These are phyloP conservation scores for Extremus antarcticus DNA, from an alignment of 495 filamentous ascomycete genomes.

Conservation along the genomic window DNA sequence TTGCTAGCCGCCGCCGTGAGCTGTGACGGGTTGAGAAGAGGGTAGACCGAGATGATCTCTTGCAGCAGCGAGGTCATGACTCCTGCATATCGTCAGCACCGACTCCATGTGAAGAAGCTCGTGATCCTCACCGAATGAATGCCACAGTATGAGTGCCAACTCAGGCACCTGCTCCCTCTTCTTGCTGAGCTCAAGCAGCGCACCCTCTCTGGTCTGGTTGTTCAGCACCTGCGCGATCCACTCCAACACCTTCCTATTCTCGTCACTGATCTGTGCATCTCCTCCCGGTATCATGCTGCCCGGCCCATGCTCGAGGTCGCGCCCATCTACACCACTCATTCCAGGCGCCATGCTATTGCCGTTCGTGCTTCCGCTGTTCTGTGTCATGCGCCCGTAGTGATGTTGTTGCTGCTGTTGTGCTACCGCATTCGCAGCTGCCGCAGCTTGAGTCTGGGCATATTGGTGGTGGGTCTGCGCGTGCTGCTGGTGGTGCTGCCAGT, in stretches of 20 bases:
- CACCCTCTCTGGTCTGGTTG: slow-evolving; percentile 74
- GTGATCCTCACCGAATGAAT: slow-evolving; percentile 74
- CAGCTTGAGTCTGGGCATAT: slow-evolving; percentile 46
- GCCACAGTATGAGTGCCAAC: slow-evolving; percentile 92
- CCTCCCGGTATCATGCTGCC: slow-evolving; percentile 10
- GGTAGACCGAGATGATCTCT: slow-evolving; percentile 98
- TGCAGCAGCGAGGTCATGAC: slow-evolving; percentile 97
- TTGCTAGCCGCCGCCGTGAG: slow-evolving; percentile 94
- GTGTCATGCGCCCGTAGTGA: slow-evolving; percentile 53
- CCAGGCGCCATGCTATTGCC: slow-evolving; percentile 1
- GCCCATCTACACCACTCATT: slow-evolving; percentile 31
- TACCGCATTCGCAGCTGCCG: slow-evolving; percentile 52
- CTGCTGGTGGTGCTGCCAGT: slow-evolving; percentile 46
- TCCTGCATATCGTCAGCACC: slow-evolving; percentile 42
- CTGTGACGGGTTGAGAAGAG: slow-evolving; percentile 88
- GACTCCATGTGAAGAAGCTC: not conserved
- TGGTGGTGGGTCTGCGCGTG: slow-evolving; percentile 40
- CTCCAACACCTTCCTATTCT: slow-evolving; percentile 80
- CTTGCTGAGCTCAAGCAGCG: slow-evolving; percentile 93
- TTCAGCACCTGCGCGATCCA: slow-evolving; percentile 92
- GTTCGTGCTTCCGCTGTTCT: slow-evolving; percentile 41
- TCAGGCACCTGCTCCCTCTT: slow-evolving; percentile 98
- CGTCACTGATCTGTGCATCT: slow-evolving; percentile 64
- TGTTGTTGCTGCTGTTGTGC: slow-evolving; percentile 39
- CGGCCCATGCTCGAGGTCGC: slow-evolving; percentile 13